Base-by-base conservation (phyloP, 306 rosid genomes). In the Argentina anserina region DNA sequence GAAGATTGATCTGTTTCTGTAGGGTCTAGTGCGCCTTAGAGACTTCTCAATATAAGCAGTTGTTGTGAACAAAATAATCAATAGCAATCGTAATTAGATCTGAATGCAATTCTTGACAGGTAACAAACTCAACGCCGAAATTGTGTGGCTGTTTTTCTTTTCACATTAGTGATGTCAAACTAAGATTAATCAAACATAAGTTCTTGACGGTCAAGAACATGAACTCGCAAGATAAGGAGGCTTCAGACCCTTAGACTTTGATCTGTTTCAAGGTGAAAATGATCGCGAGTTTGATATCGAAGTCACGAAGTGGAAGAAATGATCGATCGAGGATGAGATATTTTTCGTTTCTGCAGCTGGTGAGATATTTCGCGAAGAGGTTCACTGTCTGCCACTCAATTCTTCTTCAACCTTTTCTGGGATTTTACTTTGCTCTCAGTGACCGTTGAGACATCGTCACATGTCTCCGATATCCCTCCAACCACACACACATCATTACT, bases 351-450 rank as follows among this genome's bases (percentile, higher is more conserved):
- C 5, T 33, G 2, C 34, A 33, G 34, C 25, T 0, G 9, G 20
- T 13, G 17, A 70, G 52, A 53, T 70, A 53, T 70, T 70, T 71
- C 56, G 7, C 74, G 9, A 33, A 17, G 29, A 40, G 40, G n/a
- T 13, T 18, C 28, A 25, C 29, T 39, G n/a, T 47, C 66, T 1
- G 21, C 65, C 75, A 17, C 37, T 56, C 66, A 3, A 25, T 13
- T 70, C 14, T 25, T 40, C 53, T 40, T 70, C 20, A 36, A 70
- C 17, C 12, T 70, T 37, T 70, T 37, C 23, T n/a, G 34, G 42
- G 21, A 9, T 55, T 52, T 70, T 13, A 50, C 36, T 50, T 33
- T 12, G 13, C 23, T 9, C 17, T 33, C 36, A 26, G n/a, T 31
- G 41, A 71, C 66, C n/a, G n/a, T 56, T 40, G 66, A 8, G 37